Evolutionary conservation across 202 grass and related monocot genomes (phyloP), one percentile per base, ranked within the genome.

Genomic region (Zizania palustris): DNA sequence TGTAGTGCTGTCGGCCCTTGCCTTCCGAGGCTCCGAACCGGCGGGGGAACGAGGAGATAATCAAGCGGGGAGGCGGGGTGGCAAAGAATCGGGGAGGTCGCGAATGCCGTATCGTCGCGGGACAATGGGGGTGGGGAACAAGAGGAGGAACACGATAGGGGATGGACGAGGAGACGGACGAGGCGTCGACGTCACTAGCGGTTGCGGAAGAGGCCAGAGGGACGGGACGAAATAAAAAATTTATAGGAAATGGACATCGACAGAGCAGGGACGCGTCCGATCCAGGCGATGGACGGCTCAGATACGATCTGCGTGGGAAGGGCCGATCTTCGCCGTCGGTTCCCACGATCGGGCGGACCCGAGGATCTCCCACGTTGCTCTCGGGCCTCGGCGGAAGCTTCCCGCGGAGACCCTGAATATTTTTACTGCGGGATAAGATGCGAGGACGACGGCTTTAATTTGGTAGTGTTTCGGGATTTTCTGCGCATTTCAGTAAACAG

Each of bases 131-230:
- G 9, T 2, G 22, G 35, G 7, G 43, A 22, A 9, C 22, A 34
- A 41, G 12, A 35, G 15, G 42, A 33, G 40, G 9, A 51, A 21
- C 50, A 14, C 0, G 22, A 37, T 6, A 51, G 50, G 49, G 33
- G 15, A 1, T 9, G 7, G 11, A 5, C 5, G 19, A 11, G 21
- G 22, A 45, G 44, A 55, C 48, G 48, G 79, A 74, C 65, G 34
- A 45, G 69, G 60, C 39, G 79, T 56, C 46, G 58, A 74, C 79
- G 69, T 82, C 69, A 66, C 60, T 66, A 20, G 49, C 28, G 28
- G 28, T 28, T 28, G 28, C 69, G 60, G 79, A 73, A 19, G 69
- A 45, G 57, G 9, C 56, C 5, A 45, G 16, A 38, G n/a, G 9
- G 1, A 63, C n/a, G 59, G 5, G 34, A 62, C 44, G 74, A 40